Evolutionary conservation across 179 eudicot species (phyloP).

Genomic region (Spergularia azorica): DNA sequence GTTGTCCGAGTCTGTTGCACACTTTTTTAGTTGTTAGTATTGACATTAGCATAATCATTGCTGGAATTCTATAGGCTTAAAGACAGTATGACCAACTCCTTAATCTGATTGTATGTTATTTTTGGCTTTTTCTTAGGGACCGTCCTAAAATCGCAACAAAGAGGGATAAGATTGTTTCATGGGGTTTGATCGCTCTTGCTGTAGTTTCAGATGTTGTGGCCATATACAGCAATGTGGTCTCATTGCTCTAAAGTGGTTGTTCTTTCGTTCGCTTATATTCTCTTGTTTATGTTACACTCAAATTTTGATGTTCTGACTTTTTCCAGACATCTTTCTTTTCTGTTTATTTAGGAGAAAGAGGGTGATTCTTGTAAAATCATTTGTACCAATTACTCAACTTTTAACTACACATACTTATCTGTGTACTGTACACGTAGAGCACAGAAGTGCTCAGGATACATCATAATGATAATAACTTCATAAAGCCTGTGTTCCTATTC

Average conservation of each 20-base stretch:
- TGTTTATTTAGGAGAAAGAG: not conserved
- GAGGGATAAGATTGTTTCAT: constrained; percentile 64
- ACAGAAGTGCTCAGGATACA: not conserved
- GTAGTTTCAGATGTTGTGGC: constrained; percentile 66
- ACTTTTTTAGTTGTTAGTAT: too few species aligned
- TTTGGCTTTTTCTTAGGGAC: constrained; percentile 45
- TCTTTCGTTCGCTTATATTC: not conserved
- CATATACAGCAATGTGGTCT: constrained; percentile 62
- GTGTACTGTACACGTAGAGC: not conserved
- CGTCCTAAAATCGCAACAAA: constrained; percentile 46
- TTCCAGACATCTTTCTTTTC: not conserved
- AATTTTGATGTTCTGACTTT: not conserved
- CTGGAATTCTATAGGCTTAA: not conserved
- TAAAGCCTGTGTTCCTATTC: too few species aligned
- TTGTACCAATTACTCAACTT: not conserved
- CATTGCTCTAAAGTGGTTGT: constrained; percentile 27
- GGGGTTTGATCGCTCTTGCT: constrained; percentile 67
- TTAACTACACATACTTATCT: not conserved
- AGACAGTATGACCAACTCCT: not conserved
- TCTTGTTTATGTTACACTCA: not conserved
- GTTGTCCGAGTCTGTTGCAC: too few species aligned
- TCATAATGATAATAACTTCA: not conserved
- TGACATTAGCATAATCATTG: not conserved
- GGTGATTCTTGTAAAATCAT: constrained; percentile 9
- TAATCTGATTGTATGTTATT: not conserved